A percentile compares a stretch with the other conserved stretches of the same genome.
These are phyloP conservation scores for Rhizophagus clarus DNA, from an alignment of 192 early-diverging fungal genomes.

Conservation along the genomic window DNA sequence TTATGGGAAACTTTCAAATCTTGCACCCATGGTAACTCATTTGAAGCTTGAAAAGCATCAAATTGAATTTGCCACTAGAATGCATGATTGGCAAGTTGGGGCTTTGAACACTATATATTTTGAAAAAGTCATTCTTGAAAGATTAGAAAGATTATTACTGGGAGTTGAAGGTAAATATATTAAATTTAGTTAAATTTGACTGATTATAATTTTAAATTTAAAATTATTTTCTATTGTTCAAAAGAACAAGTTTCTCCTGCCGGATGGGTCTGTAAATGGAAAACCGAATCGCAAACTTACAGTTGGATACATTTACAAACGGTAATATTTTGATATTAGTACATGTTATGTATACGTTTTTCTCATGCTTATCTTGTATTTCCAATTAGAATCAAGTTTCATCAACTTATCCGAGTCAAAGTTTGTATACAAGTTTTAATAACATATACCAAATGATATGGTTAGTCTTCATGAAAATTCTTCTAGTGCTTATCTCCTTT, in stretches of 20 bases:
- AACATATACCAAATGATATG: not conserved
- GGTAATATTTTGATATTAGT: not conserved
- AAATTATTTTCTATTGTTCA: not conserved
- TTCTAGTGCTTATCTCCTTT: not conserved
- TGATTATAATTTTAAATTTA: not conserved
- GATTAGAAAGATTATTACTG: not conserved
- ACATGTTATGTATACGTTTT: no score
- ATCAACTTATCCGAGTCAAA: not conserved
- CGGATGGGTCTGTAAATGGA: slow-evolving; percentile 20
- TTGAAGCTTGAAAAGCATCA: slow-evolving; percentile 22
- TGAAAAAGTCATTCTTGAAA: slow-evolving; percentile 20
- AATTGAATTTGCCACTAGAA: slow-evolving; percentile 23
- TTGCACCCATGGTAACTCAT: slow-evolving; percentile 13
- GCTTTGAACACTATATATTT: slow-evolving; percentile 14
- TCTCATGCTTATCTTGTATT: not conserved
- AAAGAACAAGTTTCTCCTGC: slow-evolving; percentile 13
- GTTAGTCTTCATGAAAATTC: not conserved
- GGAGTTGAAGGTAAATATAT: not conserved
- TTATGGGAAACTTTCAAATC: not conserved
- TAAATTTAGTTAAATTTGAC: not conserved
- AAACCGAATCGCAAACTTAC: not conserved
- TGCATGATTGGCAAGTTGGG: slow-evolving; percentile 21
- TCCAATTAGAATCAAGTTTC: slow-evolving; percentile 20
- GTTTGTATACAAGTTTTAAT: not conserved
- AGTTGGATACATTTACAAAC: slow-evolving; percentile 13